phyloP scores from a whole-genome alignment of 176 grass and related monocot genomes.

The Echinochloa phyllopogon region DNA sequence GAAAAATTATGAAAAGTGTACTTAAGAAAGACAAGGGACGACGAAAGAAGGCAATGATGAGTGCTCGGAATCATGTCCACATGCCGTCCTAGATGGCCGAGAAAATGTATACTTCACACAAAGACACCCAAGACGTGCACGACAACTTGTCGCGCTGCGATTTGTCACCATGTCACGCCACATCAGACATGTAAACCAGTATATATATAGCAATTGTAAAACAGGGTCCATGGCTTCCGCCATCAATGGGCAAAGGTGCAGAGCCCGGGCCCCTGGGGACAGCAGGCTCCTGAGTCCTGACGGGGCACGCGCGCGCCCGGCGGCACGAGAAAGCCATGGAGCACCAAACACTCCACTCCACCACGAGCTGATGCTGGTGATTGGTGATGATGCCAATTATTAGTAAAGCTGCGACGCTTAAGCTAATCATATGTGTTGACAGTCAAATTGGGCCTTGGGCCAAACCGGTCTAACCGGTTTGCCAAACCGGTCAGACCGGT shows the following conservation, averaged over 20 bases:
- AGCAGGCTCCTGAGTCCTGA: background rate
- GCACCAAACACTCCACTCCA: slow-evolving; percentile 9
- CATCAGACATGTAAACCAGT: background rate
- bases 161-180: background rate
- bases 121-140: background rate
- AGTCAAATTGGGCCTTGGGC: no score
- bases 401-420: slow-evolving; percentile 17
- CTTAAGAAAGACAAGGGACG: background rate
- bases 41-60: background rate
- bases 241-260: background rate
- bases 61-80: slow-evolving; percentile 12
- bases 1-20: background rate
- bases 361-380: background rate
- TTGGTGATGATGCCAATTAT: background rate
- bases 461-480: no score
- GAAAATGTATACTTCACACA: background rate
- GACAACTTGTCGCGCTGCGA: background rate
- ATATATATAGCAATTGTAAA: background rate
- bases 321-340: slow-evolving; percentile 22
- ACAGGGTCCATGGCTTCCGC: background rate
- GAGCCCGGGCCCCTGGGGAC: background rate
- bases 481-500: no score
- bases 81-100: background rate
- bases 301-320: background rate
- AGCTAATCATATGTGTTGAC: background rate